phyloP scores from a whole-genome alignment of 805 yeast genomes.

The Metschnikowia picachoensis region DNA sequence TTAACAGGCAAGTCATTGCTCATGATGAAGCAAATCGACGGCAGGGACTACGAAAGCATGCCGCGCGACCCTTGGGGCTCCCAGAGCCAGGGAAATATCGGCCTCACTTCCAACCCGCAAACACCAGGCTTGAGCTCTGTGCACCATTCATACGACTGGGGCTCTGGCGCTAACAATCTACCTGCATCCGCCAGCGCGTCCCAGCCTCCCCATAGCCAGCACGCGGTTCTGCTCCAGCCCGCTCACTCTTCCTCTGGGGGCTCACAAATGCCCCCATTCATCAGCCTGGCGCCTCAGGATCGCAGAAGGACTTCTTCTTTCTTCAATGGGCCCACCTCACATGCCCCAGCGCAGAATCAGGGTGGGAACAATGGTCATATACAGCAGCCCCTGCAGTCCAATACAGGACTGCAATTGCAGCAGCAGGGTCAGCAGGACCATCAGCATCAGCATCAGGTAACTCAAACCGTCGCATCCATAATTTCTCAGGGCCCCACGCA shows the following conservation, averaged over 20 bases:
- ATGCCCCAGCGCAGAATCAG: conserved; percentile 1
- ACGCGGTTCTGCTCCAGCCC: not conserved
- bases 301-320: conserved; percentile 53
- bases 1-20: conserved; percentile 41
- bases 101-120: conserved; percentile 34
- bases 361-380: conserved; percentile 5
- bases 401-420: conserved; percentile 1
- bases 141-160: conserved; percentile 17
- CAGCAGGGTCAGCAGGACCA: conserved; percentile 8
- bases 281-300: conserved; percentile 19
- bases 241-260: conserved; percentile 3
- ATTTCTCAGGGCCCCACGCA: conserved; percentile 17
- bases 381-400: conserved; percentile 5
- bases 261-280: conserved; percentile 1
- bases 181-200: conserved; percentile 1
- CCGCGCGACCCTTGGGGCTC: conserved; percentile 45
- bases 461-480: conserved; percentile 17
- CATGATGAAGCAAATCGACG: conserved; percentile 44
- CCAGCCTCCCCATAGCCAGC: conserved; percentile 7
- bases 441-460: conserved; percentile 2
- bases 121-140: conserved; percentile 29
- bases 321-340: conserved; percentile 32
- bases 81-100: conserved; percentile 12
- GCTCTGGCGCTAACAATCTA: conserved; percentile 3
- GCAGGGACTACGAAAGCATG: conserved; percentile 43